Evolutionary conservation across 805 yeast species (phyloP).

Genomic region (Blastobotrys americana): DNA sequence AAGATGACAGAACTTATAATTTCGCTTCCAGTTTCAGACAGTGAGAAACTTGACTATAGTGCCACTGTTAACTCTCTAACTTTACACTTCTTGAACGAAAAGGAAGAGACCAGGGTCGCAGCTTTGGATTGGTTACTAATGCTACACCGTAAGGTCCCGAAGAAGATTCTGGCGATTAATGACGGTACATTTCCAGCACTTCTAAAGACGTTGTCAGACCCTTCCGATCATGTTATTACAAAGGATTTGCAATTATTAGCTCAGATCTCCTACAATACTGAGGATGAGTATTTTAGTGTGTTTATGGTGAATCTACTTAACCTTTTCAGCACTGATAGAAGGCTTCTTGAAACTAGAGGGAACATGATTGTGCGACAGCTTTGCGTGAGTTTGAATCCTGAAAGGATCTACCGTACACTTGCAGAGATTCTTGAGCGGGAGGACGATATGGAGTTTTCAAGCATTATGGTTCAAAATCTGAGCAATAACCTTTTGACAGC

Average conservation of each 20-base stretch:
- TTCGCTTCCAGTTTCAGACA: slow-evolving; percentile 31
- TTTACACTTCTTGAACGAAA: slow-evolving; percentile 62
- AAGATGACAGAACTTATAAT: slow-evolving; percentile 48
- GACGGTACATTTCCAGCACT: slow-evolving; percentile 69
- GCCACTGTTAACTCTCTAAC: slow-evolving; percentile 66
- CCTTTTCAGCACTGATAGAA: slow-evolving; percentile 62
- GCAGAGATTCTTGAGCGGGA: slow-evolving; percentile 65
- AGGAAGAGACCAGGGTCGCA: slow-evolving; percentile 75
- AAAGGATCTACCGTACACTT: slow-evolving; percentile 70
- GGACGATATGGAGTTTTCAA: slow-evolving; percentile 59
- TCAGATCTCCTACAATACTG: slow-evolving; percentile 60
- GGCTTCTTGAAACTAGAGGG: slow-evolving; percentile 61
- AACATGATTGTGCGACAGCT: slow-evolving; percentile 78
- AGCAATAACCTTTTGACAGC: slow-evolving; percentile 82
- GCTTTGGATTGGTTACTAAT: slow-evolving; percentile 85
- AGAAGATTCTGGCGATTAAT: slow-evolving; percentile 39
- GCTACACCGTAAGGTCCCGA: slow-evolving; percentile 65
- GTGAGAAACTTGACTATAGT: slow-evolving; percentile 39
- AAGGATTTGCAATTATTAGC: slow-evolving; percentile 67
- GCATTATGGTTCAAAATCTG: slow-evolving; percentile 77
- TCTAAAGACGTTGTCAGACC: slow-evolving; percentile 63
- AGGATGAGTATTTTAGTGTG: slow-evolving; percentile 66
- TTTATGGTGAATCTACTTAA: slow-evolving; percentile 66
- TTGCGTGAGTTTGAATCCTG: slow-evolving; percentile 74
- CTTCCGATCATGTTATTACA: slow-evolving; percentile 70